Conservation (phyloP, 1,284 basidiomycete genomes). For the Golubevia sp. region DNA sequence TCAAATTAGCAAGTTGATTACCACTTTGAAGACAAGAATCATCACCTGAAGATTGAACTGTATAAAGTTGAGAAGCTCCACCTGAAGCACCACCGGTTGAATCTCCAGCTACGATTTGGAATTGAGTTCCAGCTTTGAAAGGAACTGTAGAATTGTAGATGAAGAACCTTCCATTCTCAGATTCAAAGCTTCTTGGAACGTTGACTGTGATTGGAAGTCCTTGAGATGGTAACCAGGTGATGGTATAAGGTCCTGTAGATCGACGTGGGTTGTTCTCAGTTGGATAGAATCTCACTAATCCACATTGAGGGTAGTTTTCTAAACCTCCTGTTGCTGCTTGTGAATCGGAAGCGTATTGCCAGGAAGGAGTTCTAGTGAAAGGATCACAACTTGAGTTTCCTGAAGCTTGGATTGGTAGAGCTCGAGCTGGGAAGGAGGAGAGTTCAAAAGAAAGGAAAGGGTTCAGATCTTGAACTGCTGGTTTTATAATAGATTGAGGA, state of each 20-base stretch:
- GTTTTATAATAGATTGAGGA: not conserved
- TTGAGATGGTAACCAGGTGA: constrained; percentile 27
- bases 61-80: constrained; percentile 27
- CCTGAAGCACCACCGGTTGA: constrained; percentile 27
- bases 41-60: constrained; percentile 12
- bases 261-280: constrained; percentile 12
- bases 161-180: constrained; percentile 28
- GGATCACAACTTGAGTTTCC: constrained; percentile 12
- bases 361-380: constrained; percentile 21
- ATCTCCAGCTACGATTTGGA: constrained; percentile 30
- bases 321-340: constrained; percentile 3
- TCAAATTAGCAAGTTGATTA: constrained; percentile 10
- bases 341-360: constrained; percentile 27
- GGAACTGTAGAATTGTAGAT: constrained; percentile 19
- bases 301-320: constrained; percentile 25
- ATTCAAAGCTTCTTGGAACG: constrained; percentile 16
- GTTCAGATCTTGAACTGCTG: constrained; percentile 10
- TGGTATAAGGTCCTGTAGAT: constrained; percentile 34
- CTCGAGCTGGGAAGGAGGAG: not conserved
- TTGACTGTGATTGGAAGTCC: constrained; percentile 21
- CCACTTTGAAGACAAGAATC: constrained; percentile 13
- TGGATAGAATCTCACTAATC: constrained; percentile 33
- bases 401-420: too few relatives aligned
- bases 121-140: constrained; percentile 28
- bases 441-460: constrained; percentile 7